Evolutionary conservation across 2,329 filamentous ascomycete genomes (phyloP).

Genomic region (Calonectria fujianensis): DNA sequence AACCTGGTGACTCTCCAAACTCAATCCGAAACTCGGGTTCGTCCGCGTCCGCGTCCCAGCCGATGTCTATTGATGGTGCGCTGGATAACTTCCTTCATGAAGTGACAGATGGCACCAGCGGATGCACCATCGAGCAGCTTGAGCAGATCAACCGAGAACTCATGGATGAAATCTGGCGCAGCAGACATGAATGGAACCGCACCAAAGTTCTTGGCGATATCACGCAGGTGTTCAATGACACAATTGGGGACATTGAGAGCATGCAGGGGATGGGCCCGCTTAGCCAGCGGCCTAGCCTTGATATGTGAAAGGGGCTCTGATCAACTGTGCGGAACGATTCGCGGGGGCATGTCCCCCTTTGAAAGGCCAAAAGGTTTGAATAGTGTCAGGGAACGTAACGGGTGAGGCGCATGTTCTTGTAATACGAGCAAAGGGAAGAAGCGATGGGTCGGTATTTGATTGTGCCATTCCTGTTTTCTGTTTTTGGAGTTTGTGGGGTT

Average conservation of each 20-base stretch:
- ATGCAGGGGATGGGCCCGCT: slow-evolving; percentile 66
- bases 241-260: slow-evolving; percentile 80
- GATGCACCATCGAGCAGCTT: slow-evolving; percentile 92
- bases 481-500: slow-evolving; percentile 49
- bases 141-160: slow-evolving; percentile 94
- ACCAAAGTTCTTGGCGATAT: slow-evolving; percentile 80
- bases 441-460: slow-evolving; percentile 43
- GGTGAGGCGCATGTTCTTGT: slow-evolving; percentile 17
- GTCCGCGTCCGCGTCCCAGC: slow-evolving; percentile 67
- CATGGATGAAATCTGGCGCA: slow-evolving; percentile 93
- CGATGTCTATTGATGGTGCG: slow-evolving; percentile 67
- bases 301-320: slow-evolving; percentile 28
- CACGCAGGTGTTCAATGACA: slow-evolving; percentile 83
- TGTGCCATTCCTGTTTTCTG: slow-evolving; percentile 40
- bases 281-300: slow-evolving; percentile 62
- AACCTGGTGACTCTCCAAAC: slow-evolving; percentile 59
- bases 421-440: slow-evolving; percentile 36
- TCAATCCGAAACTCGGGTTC: slow-evolving; percentile 58
- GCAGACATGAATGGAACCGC: slow-evolving; percentile 88
- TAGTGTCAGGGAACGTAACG: not conserved
- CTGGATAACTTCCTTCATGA: slow-evolving; percentile 76
- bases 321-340: slow-evolving; percentile 4
- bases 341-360: not conserved
- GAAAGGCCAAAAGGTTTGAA: slow-evolving; percentile 3
- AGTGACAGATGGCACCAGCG: slow-evolving; percentile 81